Evolutionary conservation across 108 stramenopile species (phyloP).

Genomic region (Nitzschia sp.): DNA sequence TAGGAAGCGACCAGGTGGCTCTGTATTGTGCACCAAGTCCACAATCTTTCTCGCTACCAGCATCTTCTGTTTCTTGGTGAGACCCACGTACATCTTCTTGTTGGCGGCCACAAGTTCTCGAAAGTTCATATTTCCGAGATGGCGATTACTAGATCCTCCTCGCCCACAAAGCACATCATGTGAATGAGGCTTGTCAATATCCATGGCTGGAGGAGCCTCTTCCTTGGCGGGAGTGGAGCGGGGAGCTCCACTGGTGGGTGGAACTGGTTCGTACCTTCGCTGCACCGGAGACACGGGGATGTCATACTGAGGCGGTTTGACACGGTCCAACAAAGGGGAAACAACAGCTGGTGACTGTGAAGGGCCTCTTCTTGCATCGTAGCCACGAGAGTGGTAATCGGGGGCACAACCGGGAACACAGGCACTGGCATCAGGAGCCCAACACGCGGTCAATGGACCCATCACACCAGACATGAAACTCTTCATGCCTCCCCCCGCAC

Average conservation of each 20-base stretch:
- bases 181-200: slow-evolving; percentile 43
- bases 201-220: neutral
- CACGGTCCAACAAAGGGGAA: slow-evolving; percentile 9
- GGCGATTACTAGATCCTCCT: slow-evolving; percentile 77
- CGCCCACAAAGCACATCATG: slow-evolving; percentile 84
- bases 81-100: slow-evolving; percentile 48
- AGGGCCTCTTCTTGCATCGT: neutral
- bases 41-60: slow-evolving; percentile 49
- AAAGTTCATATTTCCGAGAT: slow-evolving; percentile 79
- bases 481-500: slow-evolving; percentile 1
- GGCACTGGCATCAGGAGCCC: slow-evolving; percentile 26
- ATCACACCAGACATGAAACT: slow-evolving; percentile 36
- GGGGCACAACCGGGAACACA: slow-evolving; percentile 28
- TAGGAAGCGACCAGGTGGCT: slow-evolving; percentile 57
- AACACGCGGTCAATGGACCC: slow-evolving; percentile 38
- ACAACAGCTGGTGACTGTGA: slow-evolving; percentile 21
- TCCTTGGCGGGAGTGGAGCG: neutral
- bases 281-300: slow-evolving; percentile 11
- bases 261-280: neutral
- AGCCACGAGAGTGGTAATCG: slow-evolving; percentile 5
- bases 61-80: slow-evolving; percentile 71
- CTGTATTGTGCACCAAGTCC: slow-evolving; percentile 32
- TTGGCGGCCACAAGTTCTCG: slow-evolving; percentile 65
- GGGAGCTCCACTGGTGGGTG: neutral
- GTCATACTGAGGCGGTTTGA: neutral